phyloP scores from a whole-genome alignment of 345 rosid genomes.

The Corymbia maculata region DNA sequence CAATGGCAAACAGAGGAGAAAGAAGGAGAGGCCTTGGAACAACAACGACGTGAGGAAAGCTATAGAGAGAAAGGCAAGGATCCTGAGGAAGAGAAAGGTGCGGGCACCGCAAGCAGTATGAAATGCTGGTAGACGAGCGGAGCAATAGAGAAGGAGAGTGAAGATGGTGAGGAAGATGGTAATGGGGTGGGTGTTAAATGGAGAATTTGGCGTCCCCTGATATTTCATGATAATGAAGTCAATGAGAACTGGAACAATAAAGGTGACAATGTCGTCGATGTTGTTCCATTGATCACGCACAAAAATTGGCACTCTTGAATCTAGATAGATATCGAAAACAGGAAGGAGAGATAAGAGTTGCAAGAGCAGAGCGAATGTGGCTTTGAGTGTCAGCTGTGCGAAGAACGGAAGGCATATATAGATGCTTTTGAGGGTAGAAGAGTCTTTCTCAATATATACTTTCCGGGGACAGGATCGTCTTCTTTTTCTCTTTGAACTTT shows the following conservation, averaged over 20 bases:
- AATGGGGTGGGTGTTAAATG: background rate
- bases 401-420: too few species aligned
- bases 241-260: background rate
- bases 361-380: background rate
- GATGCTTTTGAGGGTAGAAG: too few species aligned
- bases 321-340: too few species aligned
- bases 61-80: background rate
- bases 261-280: background rate
- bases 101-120: background rate
- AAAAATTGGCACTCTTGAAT: background rate
- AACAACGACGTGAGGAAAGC: background rate
- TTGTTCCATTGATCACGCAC: background rate
- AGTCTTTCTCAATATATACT: too few species aligned
- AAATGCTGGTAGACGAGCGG: background rate
- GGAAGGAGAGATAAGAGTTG: background rate
- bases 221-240: background rate
- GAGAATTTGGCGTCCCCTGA: background rate
- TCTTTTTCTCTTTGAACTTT: too few species aligned
- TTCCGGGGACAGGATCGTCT: too few species aligned
- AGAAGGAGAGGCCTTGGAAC: background rate
- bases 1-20: background rate
- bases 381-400: too few species aligned
- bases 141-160: background rate
- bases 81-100: background rate
- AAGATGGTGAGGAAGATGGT: background rate